phyloP scores from a whole-genome alignment of 371 early-diverging fungal species.

The Funneliformis caledonium region DNA sequence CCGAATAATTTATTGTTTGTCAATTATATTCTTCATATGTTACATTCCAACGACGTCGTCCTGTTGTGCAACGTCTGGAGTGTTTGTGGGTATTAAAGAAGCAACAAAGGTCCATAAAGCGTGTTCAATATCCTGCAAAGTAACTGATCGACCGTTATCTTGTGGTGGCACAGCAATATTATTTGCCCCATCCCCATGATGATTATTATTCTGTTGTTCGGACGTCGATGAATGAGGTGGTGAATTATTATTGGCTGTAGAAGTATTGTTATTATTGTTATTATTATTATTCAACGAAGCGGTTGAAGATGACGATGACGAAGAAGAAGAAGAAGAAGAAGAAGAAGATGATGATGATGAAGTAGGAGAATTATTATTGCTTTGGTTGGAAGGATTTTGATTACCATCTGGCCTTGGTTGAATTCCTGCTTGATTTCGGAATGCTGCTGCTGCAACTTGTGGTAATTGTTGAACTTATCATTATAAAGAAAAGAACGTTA shows the following conservation, averaged over 20 bases:
- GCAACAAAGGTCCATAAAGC: constrained; percentile 37
- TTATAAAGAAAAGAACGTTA: neutral
- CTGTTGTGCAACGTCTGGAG: constrained; percentile 32
- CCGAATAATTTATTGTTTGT: too few species aligned
- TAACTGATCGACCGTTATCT: neutral
- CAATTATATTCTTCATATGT: too few species aligned
- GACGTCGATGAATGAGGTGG: neutral
- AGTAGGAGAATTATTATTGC: neutral
- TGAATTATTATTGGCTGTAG: neutral
- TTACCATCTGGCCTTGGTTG: neutral
- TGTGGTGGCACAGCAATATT: neutral
- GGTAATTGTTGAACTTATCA: constrained; percentile 12
- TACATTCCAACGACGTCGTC: constrained; percentile 28
- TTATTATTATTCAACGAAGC: neutral
- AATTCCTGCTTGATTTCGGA: constrained; percentile 2
- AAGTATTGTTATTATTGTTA: too few species aligned
- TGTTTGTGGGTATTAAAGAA: constrained; percentile 33
- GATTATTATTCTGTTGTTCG: neutral
- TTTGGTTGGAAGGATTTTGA: neutral
- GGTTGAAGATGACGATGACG: neutral
- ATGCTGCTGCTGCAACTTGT: neutral
- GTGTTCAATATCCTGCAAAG: constrained; percentile 37
- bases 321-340: neutral
- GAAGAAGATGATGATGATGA: neutral
- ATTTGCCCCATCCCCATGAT: neutral